These are phyloP conservation scores for Crithidia mellificae DNA, from an alignment of 208 protist genomes.

Conservation along the genomic window DNA sequence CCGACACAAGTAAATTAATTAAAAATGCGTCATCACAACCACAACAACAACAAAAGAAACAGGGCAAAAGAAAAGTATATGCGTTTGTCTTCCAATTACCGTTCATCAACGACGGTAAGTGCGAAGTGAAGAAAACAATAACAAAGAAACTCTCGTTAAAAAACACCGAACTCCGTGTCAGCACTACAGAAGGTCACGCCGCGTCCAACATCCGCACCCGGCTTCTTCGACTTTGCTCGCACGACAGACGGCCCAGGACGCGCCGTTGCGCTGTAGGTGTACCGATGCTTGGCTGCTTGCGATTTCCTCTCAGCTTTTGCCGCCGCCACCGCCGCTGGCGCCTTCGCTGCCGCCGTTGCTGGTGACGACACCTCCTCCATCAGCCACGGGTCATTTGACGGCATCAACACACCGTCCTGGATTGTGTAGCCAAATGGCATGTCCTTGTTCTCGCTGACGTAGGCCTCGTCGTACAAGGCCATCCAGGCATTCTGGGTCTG, in stretches of 20 bases:
- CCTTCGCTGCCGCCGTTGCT: neutral
- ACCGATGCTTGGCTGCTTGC: neutral
- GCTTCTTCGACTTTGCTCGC: neutral
- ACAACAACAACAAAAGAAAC: too few relatives aligned
- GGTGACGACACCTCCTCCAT: neutral
- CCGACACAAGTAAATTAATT: too few relatives aligned
- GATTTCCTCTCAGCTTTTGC: neutral
- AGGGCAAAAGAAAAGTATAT: too few relatives aligned
- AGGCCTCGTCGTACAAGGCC: slow-evolving; percentile 72
- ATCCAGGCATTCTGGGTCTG: slow-evolving; percentile 65
- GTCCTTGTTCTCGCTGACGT: slow-evolving; percentile 43
- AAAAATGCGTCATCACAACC: too few relatives aligned
- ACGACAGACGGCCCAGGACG: slow-evolving; percentile 11
- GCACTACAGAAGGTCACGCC: slow-evolving; percentile 49
- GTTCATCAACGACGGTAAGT: too few relatives aligned
- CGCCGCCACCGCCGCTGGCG: neutral
- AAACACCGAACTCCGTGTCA: slow-evolving; percentile 58
- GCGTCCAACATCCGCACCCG: slow-evolving; percentile 5
- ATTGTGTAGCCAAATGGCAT: slow-evolving; percentile 27
- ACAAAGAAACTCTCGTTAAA: too few relatives aligned
- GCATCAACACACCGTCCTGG: slow-evolving; percentile 25
- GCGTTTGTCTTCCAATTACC: too few relatives aligned
- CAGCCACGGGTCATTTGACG: slow-evolving; percentile 1
- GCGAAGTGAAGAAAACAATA: neutral
- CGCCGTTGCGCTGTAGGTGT: slow-evolving; percentile 17